Conservation (phyloP, 768 basidiomycete species). For the Pulveroboletus sp. region DNA sequence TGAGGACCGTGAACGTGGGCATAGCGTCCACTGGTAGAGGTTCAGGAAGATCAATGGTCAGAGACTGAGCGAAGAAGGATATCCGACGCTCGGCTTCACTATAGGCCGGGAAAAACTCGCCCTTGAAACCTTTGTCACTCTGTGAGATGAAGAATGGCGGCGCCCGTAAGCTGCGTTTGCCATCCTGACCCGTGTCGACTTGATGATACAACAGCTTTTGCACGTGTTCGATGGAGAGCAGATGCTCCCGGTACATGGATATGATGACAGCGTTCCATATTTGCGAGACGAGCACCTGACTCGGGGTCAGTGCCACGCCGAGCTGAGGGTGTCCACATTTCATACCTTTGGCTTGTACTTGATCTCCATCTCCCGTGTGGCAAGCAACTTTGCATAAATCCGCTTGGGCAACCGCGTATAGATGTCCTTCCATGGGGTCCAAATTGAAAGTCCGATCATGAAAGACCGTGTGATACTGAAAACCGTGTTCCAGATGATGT, state of each 20-base stretch:
- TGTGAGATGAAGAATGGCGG: slow-evolving; percentile 99
- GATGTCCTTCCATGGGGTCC: slow-evolving; percentile 99
- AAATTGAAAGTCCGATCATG: slow-evolving; percentile 88
- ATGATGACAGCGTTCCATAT: slow-evolving; percentile 99
- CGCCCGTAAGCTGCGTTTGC: slow-evolving; percentile 86
- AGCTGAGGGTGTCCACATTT: neutral
- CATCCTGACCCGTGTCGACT: slow-evolving; percentile 77
- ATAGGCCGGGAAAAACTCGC: slow-evolving; percentile 89
- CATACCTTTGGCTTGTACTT: slow-evolving; percentile 99
- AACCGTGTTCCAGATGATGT: slow-evolving; percentile 98
- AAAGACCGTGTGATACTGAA: slow-evolving; percentile 87
- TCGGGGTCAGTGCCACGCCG: neutral
- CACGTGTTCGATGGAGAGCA: slow-evolving; percentile 98
- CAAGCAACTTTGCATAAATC: slow-evolving; percentile 92
- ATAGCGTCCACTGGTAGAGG: slow-evolving; percentile 97
- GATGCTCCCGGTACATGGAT: slow-evolving; percentile 98
- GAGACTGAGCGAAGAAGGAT: slow-evolving; percentile 97
- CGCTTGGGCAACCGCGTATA: slow-evolving; percentile 94
- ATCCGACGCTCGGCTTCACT: slow-evolving; percentile 97
- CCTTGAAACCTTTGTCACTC: slow-evolving; percentile 78
- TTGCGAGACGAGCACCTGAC: slow-evolving; percentile 91
- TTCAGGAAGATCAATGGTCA: slow-evolving; percentile 92
- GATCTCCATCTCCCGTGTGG: slow-evolving; percentile 93
- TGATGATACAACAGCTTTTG: slow-evolving; percentile 98
- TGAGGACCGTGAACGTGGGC: slow-evolving; percentile 98